Evolutionary conservation across 2,329 filamentous ascomycete genomes (phyloP).

Genomic region (Fusarium tuaranense): DNA sequence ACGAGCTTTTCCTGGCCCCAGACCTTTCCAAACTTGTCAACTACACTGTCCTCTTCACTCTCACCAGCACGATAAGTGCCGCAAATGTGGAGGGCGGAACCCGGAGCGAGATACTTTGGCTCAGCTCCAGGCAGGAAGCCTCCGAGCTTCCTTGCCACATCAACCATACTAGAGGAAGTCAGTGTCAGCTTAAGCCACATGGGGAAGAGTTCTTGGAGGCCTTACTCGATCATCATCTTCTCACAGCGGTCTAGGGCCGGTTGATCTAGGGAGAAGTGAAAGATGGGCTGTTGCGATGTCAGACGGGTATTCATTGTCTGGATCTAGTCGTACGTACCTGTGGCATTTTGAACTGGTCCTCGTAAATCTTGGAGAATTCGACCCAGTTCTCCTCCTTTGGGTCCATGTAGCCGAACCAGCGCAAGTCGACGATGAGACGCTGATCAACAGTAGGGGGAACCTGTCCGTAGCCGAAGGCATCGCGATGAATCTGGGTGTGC

Average conservation of each 20-base stretch:
- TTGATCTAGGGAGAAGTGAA: not conserved
- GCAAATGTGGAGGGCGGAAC: conserved; percentile 4
- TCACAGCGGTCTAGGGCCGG: not conserved
- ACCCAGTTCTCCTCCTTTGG: not conserved
- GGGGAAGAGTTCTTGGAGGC: not conserved
- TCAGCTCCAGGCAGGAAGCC: conserved; percentile 4
- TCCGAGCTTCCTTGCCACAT: not conserved
- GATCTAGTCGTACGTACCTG: not conserved
- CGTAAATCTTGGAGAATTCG: not conserved
- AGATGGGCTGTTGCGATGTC: not conserved
- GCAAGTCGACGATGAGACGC: conserved; percentile 1
- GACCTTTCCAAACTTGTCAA: not conserved
- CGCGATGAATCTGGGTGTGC: conserved; percentile 11
- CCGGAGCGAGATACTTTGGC: conserved; percentile 6
- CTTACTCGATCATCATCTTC: conserved; percentile 7
- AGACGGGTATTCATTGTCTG: not conserved
- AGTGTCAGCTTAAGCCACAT: not conserved
- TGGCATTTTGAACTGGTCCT: conserved; percentile 6
- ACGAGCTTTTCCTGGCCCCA: not conserved
- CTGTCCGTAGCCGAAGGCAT: conserved; percentile 9
- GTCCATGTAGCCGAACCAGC: conserved; percentile 17
- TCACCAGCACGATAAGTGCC: conserved; percentile 5
- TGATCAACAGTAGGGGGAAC: not conserved
- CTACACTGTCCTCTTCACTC: not conserved
- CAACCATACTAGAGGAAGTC: not conserved